Evolutionary conservation across 75 land plant genomes (phyloP).

Genomic region (Picea glauca): DNA sequence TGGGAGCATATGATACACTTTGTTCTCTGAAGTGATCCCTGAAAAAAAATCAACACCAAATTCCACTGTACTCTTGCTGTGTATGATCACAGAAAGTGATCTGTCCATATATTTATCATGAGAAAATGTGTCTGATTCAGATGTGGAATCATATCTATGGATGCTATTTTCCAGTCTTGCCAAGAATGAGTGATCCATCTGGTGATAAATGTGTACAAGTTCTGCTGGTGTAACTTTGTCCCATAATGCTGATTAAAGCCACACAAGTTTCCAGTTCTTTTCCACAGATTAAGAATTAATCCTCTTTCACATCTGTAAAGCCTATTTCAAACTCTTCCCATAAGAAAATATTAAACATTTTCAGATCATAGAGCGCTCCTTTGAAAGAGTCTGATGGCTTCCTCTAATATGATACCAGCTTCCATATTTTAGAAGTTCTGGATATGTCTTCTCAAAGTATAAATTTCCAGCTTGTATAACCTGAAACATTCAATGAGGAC

Average conservation of each 20-base stretch:
- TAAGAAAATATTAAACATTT: no score
- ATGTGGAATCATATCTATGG: neutral
- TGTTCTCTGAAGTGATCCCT: neutral
- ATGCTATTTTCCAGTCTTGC: constrained; percentile 31
- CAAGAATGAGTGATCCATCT: constrained; percentile 34
- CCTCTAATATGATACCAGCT: no score
- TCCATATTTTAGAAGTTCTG: no score
- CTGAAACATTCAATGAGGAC: no score
- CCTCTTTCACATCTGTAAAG: neutral
- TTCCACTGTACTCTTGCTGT: constrained; percentile 26
- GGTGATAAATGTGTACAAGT: constrained; percentile 16
- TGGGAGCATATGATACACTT: no score
- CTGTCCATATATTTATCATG: constrained; percentile 6
- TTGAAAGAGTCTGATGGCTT: no score
- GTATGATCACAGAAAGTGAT: constrained; percentile 22
- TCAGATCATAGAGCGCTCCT: no score
- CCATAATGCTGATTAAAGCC: constrained; percentile 12
- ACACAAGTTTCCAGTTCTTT: constrained; percentile 30
- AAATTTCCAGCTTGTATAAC: no score
- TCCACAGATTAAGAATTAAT: constrained; percentile 33
- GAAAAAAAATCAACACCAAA: neutral
- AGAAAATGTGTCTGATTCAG: neutral
- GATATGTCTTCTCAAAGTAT: no score
- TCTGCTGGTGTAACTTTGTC: constrained; percentile 23
- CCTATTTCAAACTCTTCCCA: neutral